Percentiles rank a stretch among this genome's conserved stretches.
phyloP scores from a whole-genome alignment of 768 basidiomycete species.

The Collybiopsis confluens region DNA sequence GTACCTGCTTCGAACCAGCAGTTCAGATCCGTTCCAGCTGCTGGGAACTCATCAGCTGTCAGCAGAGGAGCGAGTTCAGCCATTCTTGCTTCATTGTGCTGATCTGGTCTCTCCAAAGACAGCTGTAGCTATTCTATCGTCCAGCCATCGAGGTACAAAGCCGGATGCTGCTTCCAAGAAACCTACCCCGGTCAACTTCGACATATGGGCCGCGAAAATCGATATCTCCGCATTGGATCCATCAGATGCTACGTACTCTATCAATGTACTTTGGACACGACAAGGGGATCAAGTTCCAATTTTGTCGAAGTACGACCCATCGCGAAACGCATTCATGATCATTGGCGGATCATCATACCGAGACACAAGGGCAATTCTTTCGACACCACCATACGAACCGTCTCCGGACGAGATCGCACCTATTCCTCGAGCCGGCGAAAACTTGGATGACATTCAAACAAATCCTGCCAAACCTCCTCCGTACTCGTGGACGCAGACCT shows the following conservation, averaged over 20 bases:
- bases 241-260: conserved; percentile 23
- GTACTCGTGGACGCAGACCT: conserved; percentile 91
- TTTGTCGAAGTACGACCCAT: conserved; percentile 43
- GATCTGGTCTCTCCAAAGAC: conserved; percentile 29
- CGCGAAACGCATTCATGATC: conserved; percentile 46
- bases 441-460: conserved; percentile 36
- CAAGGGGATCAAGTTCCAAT: conserved; percentile 70
- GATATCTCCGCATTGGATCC: conserved; percentile 25
- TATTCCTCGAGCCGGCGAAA: conserved; percentile 61
- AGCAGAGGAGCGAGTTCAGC: conserved; percentile 24
- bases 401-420: conserved; percentile 63
- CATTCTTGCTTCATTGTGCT: conserved; percentile 37
- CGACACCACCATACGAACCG: conserved; percentile 49
- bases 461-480: conserved; percentile 57
- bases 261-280: conserved; percentile 67
- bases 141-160: conserved; percentile 38
- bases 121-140: conserved; percentile 54
- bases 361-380: conserved; percentile 26
- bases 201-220: conserved; percentile 62
- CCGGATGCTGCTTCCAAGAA: conserved; percentile 19
- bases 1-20: conserved; percentile 50
- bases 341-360: conserved; percentile 57
- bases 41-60: conserved; percentile 53
- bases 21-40: conserved; percentile 34
- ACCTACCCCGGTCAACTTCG: conserved; percentile 42